Evolutionary conservation across 352 stramenopile species (phyloP), one percentile per base, ranked within the genome.

Genomic region (Thraustochytrium sp.): DNA sequence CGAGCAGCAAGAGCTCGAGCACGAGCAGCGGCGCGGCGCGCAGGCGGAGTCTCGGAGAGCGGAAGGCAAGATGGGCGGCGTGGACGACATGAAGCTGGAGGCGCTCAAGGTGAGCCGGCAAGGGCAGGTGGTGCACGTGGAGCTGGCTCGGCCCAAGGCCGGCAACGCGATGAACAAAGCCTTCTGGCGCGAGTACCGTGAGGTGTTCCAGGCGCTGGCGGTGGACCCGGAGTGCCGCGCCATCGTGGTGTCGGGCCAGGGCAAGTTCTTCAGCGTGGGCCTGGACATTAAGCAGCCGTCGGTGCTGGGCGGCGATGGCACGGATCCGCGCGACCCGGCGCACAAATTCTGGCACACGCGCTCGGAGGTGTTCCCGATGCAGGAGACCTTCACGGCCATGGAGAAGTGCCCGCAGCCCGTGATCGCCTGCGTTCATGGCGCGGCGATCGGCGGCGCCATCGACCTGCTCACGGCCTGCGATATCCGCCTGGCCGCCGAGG

Each of bases 161-260:
- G 44, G 38, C 26, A 90, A 90, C 54, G 88, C 88, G 16, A 90
- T 90, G 88, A 90, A 87, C 54, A 54, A 38, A 16, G 40, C 44
- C 42, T 88, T 90, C 46, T 89, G 88, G 85, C 34, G 74, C 16
- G 80, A 90, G 48, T 89, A 85, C 55, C 34, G 80, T 23, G 72
- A 86, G 46, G 75, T 49, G 42, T 90, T 90, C 65, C 49, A 87
- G 38, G 48, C 80, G 4, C 55, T 89, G 18, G 76, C 86, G n/a
- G 29, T 65, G 21, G 88, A 90, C 54, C 36, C 34, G 46, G 68
- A 85, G 8, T 80, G 61, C 54, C 72, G 87, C 42, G 85, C 68
- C 5, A 77, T 90, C 38, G 56, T 90, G 42, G 36, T 90, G 11
- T 83, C 38, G 36, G 88, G 72, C 4, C 76, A 83, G 65, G 88